These are phyloP conservation scores for Solanum infundibuliforme DNA, from an alignment of 257 asterid species.

Conservation along the genomic window DNA sequence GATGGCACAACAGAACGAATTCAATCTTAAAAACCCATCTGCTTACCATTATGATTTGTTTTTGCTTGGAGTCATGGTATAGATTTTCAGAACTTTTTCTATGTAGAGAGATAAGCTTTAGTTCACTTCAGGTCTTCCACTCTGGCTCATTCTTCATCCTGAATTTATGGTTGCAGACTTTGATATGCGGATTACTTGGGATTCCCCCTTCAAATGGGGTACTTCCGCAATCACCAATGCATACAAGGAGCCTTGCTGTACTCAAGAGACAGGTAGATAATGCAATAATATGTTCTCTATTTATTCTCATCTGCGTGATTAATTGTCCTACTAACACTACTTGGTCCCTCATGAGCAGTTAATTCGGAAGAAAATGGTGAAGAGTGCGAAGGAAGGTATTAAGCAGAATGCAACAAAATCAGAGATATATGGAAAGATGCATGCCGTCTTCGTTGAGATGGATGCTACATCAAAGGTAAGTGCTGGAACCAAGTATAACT, in stretches of 20 bases:
- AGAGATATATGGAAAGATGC: constrained; percentile 87
- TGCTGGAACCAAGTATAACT: not conserved
- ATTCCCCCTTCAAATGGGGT: constrained; percentile 98
- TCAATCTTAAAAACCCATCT: constrained; percentile 77
- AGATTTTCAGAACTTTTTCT: not conserved
- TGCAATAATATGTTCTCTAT: not conserved
- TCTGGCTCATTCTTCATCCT: not conserved
- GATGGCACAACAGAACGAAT: constrained; percentile 82
- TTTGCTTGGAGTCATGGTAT: constrained; percentile 74
- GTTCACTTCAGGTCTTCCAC: not conserved
- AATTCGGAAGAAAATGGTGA: constrained; percentile 74
- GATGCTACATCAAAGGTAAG: constrained; percentile 57
- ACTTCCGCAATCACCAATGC: constrained; percentile 99
- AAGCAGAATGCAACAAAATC: constrained; percentile 64
- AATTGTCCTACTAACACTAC: not conserved
- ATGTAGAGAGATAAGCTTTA: not conserved
- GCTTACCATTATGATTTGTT: constrained; percentile 80
- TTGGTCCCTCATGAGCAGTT: constrained; percentile 25
- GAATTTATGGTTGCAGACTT: constrained; percentile 39
- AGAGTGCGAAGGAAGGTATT: constrained; percentile 67
- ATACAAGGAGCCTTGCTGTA: constrained; percentile 86
- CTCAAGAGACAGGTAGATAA: constrained; percentile 76
- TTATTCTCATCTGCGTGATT: not conserved
- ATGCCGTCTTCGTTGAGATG: constrained; percentile 79
- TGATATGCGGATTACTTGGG: constrained; percentile 91